Evolutionary conservation across 2,329 filamentous ascomycete genomes (phyloP).

Genomic region (Aspergillus sp.): DNA sequence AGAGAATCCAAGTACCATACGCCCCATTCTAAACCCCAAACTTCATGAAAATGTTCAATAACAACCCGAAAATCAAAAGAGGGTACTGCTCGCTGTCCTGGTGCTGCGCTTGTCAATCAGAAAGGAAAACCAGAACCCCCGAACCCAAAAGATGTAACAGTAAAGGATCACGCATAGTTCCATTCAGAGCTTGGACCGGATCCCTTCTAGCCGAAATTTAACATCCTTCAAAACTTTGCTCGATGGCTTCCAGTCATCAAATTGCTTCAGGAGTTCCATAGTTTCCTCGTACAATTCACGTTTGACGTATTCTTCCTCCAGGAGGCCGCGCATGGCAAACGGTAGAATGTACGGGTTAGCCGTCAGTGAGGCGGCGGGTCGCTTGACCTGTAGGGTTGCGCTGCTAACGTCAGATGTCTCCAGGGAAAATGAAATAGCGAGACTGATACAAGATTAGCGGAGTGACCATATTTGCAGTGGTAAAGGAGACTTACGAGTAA

Average conservation of each 20-base stretch:
- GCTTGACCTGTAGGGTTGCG: slow-evolving; percentile 44
- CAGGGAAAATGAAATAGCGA: slow-evolving; percentile 64
- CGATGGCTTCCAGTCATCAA: slow-evolving; percentile 85
- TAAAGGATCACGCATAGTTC: slow-evolving; percentile 1
- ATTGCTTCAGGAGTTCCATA: slow-evolving; percentile 69
- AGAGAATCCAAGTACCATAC: no score
- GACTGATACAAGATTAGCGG: slow-evolving; percentile 29
- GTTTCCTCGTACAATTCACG: slow-evolving; percentile 71
- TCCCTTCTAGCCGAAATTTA: slow-evolving; percentile 85
- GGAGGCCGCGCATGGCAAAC: slow-evolving; percentile 87
- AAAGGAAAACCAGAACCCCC: not conserved
- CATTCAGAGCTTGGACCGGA: slow-evolving; percentile 66
- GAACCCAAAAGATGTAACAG: no score
- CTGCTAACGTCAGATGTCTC: slow-evolving; percentile 55
- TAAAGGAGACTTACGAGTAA: slow-evolving; percentile 56
- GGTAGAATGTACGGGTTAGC: slow-evolving; percentile 85
- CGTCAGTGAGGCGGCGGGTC: slow-evolving; percentile 34
- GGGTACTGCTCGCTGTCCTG: not conserved
- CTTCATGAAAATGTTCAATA: not conserved
- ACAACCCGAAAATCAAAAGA: not conserved
- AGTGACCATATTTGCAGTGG: not conserved
- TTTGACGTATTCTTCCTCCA: slow-evolving; percentile 87
- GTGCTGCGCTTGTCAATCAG: not conserved
- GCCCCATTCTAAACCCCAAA: not conserved
- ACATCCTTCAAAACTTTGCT: slow-evolving; percentile 93